Base-by-base conservation (phyloP, 2,329 filamentous ascomycete species). In the Apiospora phragmitis region DNA sequence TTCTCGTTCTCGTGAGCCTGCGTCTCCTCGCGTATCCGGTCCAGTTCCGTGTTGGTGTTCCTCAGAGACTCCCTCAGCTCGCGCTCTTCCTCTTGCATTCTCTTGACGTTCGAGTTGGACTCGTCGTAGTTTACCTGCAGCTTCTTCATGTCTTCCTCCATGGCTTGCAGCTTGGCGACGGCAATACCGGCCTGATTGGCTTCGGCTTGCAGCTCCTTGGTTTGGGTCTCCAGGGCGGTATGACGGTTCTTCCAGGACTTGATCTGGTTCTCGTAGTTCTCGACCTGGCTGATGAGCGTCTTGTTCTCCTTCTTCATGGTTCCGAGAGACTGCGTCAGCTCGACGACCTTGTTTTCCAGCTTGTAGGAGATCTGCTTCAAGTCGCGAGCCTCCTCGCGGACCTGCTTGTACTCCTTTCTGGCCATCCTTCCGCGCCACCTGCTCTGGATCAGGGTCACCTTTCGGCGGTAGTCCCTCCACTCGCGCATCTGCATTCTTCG, bases 321-420 rank as follows among this genome's bases (percentile, higher is more conserved):
- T 75, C 96, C 95, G 76, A 99, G 84, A 67, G 92, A 94, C 82
- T 99, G 96, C 1, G 96, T 99, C 78, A 99, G 89, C 85, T 99
- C 96, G 73, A 99, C 94, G 73, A 99, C 96, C 90, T 99, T 99
- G 88, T 99, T 98, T 83, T 99, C 96, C 77, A 99, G 86, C 86
- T 97, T 98, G 87, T 99, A 99, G 2, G 96, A 98, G 76, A 99
- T 99, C 83, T 98, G 95, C 87, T 98, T 98, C 81, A 99, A 89
- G 85, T 99, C 97, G 79, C 96, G 93, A 74, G 96, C 96, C 83
- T 99, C 96, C 83, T 98, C 95, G 75, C 96, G 94, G 72, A 97
- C 85, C 76, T 86, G 90, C 89, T 97, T 98, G 87, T 99, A 99
- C 67, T 90, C 91, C 75, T 88, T 90, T 75, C 96, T 91, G 70